Evolutionary conservation across 164 flowering plant genomes (phyloP), one percentile per base, ranked within the genome.

Genomic region (Nelumbo lutea): DNA sequence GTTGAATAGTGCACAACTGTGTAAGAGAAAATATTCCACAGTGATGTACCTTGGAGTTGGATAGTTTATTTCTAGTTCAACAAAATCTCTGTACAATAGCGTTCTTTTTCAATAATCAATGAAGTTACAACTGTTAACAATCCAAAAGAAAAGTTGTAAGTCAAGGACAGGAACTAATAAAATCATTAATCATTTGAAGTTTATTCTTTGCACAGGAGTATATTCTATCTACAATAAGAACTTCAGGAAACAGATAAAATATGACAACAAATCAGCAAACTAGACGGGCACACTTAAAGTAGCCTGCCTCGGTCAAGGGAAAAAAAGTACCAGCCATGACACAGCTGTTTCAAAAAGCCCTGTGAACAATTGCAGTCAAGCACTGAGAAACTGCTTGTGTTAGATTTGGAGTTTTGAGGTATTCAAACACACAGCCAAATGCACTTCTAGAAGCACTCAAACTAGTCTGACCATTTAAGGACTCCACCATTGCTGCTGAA

Each of bases 401-500:
- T 52, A 93, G 95, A 82, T 87, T 88, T 80, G 98, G 96, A 71
- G 96, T 91, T 83, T 85, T 87, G 53, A 96, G 84, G 77, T 96
- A 96, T 72, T 96, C 99, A 83, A 96, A 93, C 62, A 83, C 99
- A 82, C 97, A 96, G 73, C 86, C 85, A 82, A 96, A 96, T 69
- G 99, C 96, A 86, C 99, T 96, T 75, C 92, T 85, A 67, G 96
- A 83, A 65, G 88, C 81, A 68, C 75, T 74, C 69, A 84, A 69
- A 73, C 71, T 76, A 62, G 88, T 59, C 50, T 79, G 82, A 61
- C 93, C 90, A 82, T 93, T 96, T 47, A 96, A 95, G n/a, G 77
- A 93, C 88, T 57, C 99, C 99, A 72, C 99, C 99, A 79, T 96
- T 93, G 78, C 98, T 90, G 79, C 92, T 88, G 78, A 96, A 96